These are phyloP conservation scores for Meredithiella fracta DNA, from an alignment of 2,329 filamentous ascomycete species.

Conservation along the genomic window DNA sequence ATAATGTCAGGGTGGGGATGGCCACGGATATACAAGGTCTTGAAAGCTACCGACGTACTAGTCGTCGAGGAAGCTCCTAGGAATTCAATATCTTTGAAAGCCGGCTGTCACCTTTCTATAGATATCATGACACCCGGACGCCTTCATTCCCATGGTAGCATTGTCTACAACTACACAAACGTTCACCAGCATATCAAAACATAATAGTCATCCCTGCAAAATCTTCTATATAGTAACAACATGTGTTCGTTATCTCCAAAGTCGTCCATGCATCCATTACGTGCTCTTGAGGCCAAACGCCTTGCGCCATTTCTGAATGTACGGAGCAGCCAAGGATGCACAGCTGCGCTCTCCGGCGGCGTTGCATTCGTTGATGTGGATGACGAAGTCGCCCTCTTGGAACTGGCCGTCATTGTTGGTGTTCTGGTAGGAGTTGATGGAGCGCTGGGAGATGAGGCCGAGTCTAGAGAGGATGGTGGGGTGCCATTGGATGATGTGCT, in stretches of 20 bases:
- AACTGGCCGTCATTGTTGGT: constrained; percentile 45
- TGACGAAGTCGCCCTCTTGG: constrained; percentile 68
- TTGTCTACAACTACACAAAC: background rate
- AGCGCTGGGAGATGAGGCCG: constrained; percentile 72
- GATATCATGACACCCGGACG: no score
- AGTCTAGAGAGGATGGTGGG: constrained; percentile 84
- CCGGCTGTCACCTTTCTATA: no score
- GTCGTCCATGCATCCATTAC: background rate
- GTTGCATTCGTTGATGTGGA: constrained; percentile 62
- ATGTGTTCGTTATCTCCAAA: background rate
- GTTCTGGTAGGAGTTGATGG: constrained; percentile 62
- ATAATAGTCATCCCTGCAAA: background rate
- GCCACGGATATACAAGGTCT: no score
- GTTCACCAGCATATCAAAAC: background rate
- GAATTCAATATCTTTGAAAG: no score
- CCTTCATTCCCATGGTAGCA: background rate
- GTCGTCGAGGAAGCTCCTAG: no score
- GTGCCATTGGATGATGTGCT: constrained; percentile 90
- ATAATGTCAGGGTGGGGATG: background rate
- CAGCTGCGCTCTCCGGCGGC: constrained; percentile 43
- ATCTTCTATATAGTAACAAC: no score
- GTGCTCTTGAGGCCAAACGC: constrained; percentile 29
- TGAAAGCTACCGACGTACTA: no score
- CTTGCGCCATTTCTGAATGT: constrained; percentile 30
- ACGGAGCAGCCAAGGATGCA: constrained; percentile 48